A percentile compares a stretch with the other conserved stretches of the same genome.
These are phyloP conservation scores for Diaporthe sp. DNA, from an alignment of 2,329 filamentous ascomycete species.

Conservation along the genomic window DNA sequence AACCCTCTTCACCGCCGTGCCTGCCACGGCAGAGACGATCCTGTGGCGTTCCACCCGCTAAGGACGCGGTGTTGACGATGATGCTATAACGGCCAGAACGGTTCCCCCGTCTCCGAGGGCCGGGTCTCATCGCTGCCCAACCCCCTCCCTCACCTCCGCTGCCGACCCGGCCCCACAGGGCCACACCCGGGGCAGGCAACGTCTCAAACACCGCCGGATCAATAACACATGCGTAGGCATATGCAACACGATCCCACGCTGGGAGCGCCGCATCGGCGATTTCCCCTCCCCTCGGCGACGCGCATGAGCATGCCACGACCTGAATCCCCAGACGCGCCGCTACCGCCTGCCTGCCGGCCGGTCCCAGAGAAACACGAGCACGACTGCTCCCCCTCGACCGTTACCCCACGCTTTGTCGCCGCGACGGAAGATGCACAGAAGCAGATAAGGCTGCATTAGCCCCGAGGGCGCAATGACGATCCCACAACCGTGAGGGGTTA, in stretches of 20 bases:
- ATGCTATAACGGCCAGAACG: background rate
- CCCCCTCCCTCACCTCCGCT: background rate
- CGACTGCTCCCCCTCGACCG: background rate
- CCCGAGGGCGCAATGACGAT: background rate
- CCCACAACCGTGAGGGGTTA: background rate
- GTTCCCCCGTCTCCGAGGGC: background rate
- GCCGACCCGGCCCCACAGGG: conserved; percentile 15
- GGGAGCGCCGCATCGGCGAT: background rate
- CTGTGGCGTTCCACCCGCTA: background rate
- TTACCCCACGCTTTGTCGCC: background rate
- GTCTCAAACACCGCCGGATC: background rate
- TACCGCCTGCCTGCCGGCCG: conserved; percentile 10
- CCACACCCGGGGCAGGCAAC: conserved; percentile 1
- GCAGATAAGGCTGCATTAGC: conserved; percentile 34
- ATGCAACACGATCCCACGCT: conserved; percentile 17
- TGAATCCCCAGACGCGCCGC: background rate
- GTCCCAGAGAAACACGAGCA: background rate
- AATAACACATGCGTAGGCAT: background rate
- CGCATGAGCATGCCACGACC: too few species aligned
- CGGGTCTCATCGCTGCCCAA: background rate
- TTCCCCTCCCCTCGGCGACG: background rate
- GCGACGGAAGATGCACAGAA: conserved; percentile 1
- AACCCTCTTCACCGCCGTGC: background rate
- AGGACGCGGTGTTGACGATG: background rate
- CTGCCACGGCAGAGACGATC: background rate